phyloP scores from a whole-genome alignment of 139 green algal species.

The Spirogloea muscicola region DNA sequence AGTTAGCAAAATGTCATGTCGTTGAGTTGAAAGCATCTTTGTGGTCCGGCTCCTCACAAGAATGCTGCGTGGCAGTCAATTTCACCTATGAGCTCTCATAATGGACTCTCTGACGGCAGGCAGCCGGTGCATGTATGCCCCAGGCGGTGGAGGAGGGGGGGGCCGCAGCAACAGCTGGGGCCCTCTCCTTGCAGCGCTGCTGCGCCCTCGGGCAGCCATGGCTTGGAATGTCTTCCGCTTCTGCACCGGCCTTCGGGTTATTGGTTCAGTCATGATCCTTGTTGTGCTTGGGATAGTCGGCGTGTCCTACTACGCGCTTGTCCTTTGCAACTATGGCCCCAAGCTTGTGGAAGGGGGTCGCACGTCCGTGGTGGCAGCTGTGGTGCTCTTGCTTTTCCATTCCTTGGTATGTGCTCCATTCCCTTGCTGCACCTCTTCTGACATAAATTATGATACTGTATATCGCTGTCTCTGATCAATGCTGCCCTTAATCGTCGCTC shows the following conservation, averaged over 20 bases:
- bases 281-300: slow-evolving; percentile 70
- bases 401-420: slow-evolving; percentile 56
- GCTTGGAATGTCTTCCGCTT: slow-evolving; percentile 33
- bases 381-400: slow-evolving; percentile 54
- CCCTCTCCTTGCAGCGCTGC: too few relatives aligned
- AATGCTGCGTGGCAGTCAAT: too few relatives aligned
- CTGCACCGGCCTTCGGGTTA: slow-evolving; percentile 49
- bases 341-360: slow-evolving; percentile 29
- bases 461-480: background rate
- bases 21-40: too few relatives aligned
- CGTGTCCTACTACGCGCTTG: slow-evolving; percentile 65
- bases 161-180: too few relatives aligned
- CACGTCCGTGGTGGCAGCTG: background rate
- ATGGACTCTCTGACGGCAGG: too few relatives aligned
- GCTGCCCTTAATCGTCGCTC: background rate
- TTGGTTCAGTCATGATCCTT: slow-evolving; percentile 76
- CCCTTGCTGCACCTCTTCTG: background rate
- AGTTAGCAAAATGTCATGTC: too few relatives aligned
- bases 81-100: too few relatives aligned
- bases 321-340: slow-evolving; percentile 53
- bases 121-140: too few relatives aligned
- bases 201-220: too few relatives aligned
- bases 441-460: background rate
- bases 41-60: too few relatives aligned
- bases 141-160: too few relatives aligned